Evolutionary conservation across 225 moss, liverwort and hornwort species (phyloP).

Genomic region (Polytrichum formosum): DNA sequence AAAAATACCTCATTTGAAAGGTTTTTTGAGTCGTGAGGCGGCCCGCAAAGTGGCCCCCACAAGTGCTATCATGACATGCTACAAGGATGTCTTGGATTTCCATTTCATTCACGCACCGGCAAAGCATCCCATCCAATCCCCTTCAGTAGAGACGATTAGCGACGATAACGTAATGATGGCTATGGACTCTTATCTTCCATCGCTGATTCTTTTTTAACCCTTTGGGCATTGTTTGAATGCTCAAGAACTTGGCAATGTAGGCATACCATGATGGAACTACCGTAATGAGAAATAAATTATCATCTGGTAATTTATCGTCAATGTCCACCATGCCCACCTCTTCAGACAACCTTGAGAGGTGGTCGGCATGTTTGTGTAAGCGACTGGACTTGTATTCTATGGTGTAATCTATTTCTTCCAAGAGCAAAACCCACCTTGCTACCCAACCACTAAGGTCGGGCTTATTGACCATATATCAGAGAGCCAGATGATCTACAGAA

Average conservation of each 20-base stretch:
- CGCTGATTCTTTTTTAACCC: neutral
- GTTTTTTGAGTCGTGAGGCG: neutral
- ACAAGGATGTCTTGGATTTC: neutral
- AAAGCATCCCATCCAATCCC: neutral
- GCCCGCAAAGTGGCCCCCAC: slow-evolving; percentile 2
- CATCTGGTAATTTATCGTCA: too few relatives aligned
- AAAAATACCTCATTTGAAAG: neutral
- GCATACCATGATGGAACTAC: neutral
- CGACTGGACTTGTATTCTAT: too few relatives aligned
- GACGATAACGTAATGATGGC: neutral
- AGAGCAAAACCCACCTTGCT: too few relatives aligned
- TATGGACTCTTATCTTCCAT: neutral
- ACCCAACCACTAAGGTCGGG: too few relatives aligned
- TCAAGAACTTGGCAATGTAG: neutral
- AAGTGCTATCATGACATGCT: neutral
- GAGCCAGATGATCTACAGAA: too few relatives aligned
- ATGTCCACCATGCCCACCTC: too few relatives aligned
- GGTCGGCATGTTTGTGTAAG: too few relatives aligned
- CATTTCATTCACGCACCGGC: neutral
- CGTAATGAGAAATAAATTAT: too few relatives aligned
- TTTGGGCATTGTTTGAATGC: neutral
- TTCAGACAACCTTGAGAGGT: too few relatives aligned
- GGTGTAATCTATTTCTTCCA: too few relatives aligned
- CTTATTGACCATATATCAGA: too few relatives aligned
- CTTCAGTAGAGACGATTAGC: neutral